Conservation (phyloP, 169 alveolate genomes). For the Plasmodium falciparum region DNA sequence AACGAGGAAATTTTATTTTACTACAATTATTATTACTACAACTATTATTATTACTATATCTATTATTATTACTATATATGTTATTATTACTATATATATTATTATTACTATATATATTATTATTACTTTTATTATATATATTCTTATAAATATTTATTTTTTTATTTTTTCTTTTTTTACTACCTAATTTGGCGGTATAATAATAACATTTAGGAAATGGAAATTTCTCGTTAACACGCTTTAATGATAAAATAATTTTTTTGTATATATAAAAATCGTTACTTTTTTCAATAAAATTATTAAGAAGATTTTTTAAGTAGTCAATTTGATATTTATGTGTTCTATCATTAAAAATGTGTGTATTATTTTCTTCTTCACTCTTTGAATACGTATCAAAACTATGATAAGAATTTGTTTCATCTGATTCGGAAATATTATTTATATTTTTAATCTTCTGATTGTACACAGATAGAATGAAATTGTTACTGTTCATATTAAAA, state of each 20-base stretch:
- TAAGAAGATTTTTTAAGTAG: neutral
- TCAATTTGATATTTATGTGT: neutral
- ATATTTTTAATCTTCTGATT: constrained; percentile 2
- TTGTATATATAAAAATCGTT: constrained; percentile 33
- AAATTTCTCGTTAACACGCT: constrained; percentile 33
- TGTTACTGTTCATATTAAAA: constrained; percentile 1
- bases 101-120: no score
- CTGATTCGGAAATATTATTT: constrained; percentile 10
- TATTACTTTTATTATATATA: no score
- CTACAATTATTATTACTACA: no score
- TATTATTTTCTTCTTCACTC: constrained; percentile 25
- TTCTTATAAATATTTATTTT: no score
- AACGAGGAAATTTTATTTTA: no score
- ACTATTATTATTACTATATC: no score
- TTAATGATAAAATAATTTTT: constrained; percentile 27
- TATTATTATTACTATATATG: no score
- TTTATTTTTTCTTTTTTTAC: no score
- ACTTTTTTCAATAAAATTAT: constrained; percentile 2
- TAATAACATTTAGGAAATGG: neutral
- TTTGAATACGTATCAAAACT: constrained; percentile 24
- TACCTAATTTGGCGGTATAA: no score
- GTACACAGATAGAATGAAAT: constrained; percentile 6
- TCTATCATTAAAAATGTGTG: neutral
- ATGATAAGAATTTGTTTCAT: constrained; percentile 38
- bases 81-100: no score